phyloP scores from a whole-genome alignment of 257 asterid genomes.

The Nicotiana otophora region DNA sequence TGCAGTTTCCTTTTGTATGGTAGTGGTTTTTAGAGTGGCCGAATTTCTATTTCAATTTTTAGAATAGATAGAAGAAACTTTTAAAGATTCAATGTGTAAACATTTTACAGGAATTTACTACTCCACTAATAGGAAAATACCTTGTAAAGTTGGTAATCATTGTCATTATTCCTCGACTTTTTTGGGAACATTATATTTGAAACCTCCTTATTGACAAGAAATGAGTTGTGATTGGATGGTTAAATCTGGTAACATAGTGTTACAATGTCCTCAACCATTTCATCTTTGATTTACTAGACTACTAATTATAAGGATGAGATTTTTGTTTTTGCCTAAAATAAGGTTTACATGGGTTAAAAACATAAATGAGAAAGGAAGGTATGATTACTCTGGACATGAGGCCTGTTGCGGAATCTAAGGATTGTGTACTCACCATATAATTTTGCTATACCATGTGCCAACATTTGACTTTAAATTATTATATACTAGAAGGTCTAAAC shows the following conservation, averaged over 20 bases:
- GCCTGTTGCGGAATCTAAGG: not conserved
- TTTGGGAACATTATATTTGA: not conserved
- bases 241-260: not conserved
- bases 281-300: not conserved
- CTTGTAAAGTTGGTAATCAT: not conserved
- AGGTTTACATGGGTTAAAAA: no score
- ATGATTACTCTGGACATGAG: no score
- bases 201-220: not conserved
- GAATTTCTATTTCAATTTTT: not conserved
- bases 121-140: not conserved
- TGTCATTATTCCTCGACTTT: not conserved
- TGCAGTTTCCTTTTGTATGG: conserved; percentile 5
- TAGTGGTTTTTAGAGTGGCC: not conserved
- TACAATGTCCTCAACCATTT: not conserved
- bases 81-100: not conserved
- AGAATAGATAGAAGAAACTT: no score
- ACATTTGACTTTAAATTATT: not conserved
- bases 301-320: not conserved
- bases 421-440: not conserved
- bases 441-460: not conserved
- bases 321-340: not conserved
- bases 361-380: no score
- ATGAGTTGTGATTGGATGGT: not conserved
- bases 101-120: not conserved
- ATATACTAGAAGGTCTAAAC: not conserved